Base-by-base conservation (phyloP, 2,329 filamentous ascomycete genomes). In the Fusarium tuaranense region DNA sequence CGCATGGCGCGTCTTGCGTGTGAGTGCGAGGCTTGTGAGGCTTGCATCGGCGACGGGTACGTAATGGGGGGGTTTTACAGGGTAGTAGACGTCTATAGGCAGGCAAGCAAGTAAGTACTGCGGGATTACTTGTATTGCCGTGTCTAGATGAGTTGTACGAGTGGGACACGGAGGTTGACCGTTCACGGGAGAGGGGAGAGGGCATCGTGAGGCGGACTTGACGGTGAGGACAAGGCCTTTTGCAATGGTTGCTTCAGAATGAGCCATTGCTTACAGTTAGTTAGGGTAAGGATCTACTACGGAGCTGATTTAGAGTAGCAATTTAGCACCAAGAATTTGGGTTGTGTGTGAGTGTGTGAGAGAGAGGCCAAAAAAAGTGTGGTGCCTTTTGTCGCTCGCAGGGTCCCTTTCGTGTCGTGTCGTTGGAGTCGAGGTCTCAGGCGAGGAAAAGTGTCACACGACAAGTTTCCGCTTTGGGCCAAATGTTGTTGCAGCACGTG, bases 391-490 rank as follows among this genome's bases (percentile, higher is more conserved):
- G 38, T 30, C 18, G 30, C 32, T 44, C 25, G 60, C 34, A 69
- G 44, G 53, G 71, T 60, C 58, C 58, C 58, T 63, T 39, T 12
- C 30, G 22, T 25, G 13, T 39, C 38, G 22, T 55, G 34, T 34
- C 30, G 38, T 25, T 27, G 18, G 18, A 46, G 22, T 51, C n/a
- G 57, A 51, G 48, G 39, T 55, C 58, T 36, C 58, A 27, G 20
- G 18, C 44, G 20, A 48, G 51, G n/a, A 36, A 53, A 61, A 39
- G 65, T 25, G 69, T 76, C 74, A 76, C 74, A 70, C 74, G 74
- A 76, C 71, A 67, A 67, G 63, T 76, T 76, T 76, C 74, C 73
- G 51, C 61, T 67, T 76, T 76, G 57, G 68, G 61, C 44, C 51
- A 51, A 32, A 72, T 67, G 71, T 76, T 48, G 73, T 75, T 44